Evolutionary conservation across 2,329 filamentous ascomycete genomes (phyloP).

Genomic region (Emmonsia crescens): DNA sequence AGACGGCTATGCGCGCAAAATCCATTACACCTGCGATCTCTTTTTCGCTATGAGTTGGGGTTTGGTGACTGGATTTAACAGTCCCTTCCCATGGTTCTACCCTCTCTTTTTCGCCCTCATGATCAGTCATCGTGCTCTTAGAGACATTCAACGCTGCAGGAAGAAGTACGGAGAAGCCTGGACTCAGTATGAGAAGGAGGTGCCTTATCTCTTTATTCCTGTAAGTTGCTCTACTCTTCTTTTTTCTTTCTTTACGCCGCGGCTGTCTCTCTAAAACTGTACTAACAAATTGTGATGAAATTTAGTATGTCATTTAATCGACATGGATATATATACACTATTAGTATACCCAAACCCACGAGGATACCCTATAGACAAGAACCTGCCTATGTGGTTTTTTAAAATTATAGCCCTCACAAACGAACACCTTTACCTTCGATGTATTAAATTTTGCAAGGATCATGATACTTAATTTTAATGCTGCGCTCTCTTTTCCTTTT

Average conservation of each 20-base stretch:
- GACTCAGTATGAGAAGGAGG: constrained; percentile 66
- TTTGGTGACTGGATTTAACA: constrained; percentile 67
- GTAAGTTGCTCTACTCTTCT: constrained; percentile 28
- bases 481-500: neutral
- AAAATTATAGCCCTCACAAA: neutral
- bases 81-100: constrained; percentile 84
- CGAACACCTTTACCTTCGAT: neutral
- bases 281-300: neutral
- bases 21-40: constrained; percentile 70
- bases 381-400: neutral
- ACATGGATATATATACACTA: neutral
- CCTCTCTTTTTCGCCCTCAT: constrained; percentile 68
- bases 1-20: constrained; percentile 64
- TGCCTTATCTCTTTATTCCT: constrained; percentile 79
- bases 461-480: neutral
- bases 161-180: constrained; percentile 73
- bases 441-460: neutral
- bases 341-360: neutral
- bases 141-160: constrained; percentile 66
- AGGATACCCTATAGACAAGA: neutral
- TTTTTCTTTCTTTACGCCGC: neutral
- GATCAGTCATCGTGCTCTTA: constrained; percentile 66
- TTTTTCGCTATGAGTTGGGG: constrained; percentile 72
- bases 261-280: neutral
- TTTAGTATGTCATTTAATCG: constrained; percentile 11